Conservation (phyloP, 192 early-diverging fungal species). For the Backusella morwellensis region DNA sequence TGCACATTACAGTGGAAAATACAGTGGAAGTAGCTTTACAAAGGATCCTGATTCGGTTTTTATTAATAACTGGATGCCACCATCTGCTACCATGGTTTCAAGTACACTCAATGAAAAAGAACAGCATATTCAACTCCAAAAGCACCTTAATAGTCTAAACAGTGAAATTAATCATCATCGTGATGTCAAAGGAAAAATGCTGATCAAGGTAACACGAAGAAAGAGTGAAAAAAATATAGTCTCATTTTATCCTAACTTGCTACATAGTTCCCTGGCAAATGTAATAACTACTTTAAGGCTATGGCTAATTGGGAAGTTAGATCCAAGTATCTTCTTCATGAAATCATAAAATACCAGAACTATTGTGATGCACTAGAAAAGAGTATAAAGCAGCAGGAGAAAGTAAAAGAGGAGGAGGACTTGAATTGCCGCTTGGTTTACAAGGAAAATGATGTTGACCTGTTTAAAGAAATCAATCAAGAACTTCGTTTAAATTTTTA, state of each 20-base stretch:
- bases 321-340: conserved; percentile 70
- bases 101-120: conserved; percentile 35
- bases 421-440: neutral
- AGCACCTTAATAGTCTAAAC: conserved; percentile 60
- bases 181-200: conserved; percentile 44
- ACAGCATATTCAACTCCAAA: conserved; percentile 60
- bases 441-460: conserved; percentile 1
- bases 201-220: conserved; percentile 22
- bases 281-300: conserved; percentile 56
- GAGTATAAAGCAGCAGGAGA: conserved; percentile 5
- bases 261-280: conserved; percentile 51
- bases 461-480: conserved; percentile 16
- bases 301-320: conserved; percentile 77
- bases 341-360: conserved; percentile 81
- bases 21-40: neutral
- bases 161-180: conserved; percentile 66
- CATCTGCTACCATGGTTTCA: conserved; percentile 38
- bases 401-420: neutral
- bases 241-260: neutral
- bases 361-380: conserved; percentile 75
- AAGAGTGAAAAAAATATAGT: neutral
- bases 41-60: conserved; percentile 35
- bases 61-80: conserved; percentile 50
- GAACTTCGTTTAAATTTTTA: conserved; percentile 9
- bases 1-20: conserved; percentile 1